A percentile compares a stretch with the other conserved stretches of the same genome.
Evolutionary conservation across 345 rosid genomes (phyloP).

Genomic region (Arabidopsis thaliana): TAIR10.1 NC_003076.8:22656501-22657000

Average conservation of each 20-base stretch:
- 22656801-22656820: background rate
- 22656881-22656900: background rate
- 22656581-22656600: background rate
- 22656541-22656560: constrained; percentile 61
- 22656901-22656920: constrained; percentile 7
- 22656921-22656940: constrained; percentile 17
- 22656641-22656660: background rate
- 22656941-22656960: constrained; percentile 5
- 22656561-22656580: background rate
- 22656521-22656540: constrained; percentile 84
- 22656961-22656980: background rate
- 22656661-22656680: constrained; percentile 8
- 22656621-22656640: constrained; percentile 18
- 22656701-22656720: constrained; percentile 18
- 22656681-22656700: background rate
- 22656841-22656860: background rate
- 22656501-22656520: constrained; percentile 79
- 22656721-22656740: constrained; percentile 8
- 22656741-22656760: constrained; percentile 22
- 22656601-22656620: background rate
- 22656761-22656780: background rate
- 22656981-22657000: background rate
- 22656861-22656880: background rate
- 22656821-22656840: constrained; percentile 11
- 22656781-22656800: background rate